Base-by-base conservation (phyloP, 306 rosid genomes). In the Acacia confusa region DNA sequence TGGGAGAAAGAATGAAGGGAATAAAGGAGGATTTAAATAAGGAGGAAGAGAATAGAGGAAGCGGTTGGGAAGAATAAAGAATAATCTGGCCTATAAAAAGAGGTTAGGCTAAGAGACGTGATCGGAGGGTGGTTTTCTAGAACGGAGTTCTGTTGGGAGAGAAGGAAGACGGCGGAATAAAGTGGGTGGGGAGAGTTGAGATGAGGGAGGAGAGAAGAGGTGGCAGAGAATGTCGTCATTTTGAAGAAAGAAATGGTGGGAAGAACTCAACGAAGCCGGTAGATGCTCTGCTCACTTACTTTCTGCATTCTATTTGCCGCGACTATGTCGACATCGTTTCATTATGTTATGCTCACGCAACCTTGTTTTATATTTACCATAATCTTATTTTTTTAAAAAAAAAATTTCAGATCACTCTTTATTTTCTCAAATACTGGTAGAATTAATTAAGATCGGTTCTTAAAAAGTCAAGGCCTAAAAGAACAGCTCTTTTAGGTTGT, bases 251-350 rank as follows among this genome's bases (percentile, higher is more conserved):
- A 64, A 30, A 12, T 8, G 43, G 70, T 32, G 9, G 32, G n/a
- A 36, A 20, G 38, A 8, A 61, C 77, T n/a, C 15, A 45, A 14
- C 14, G 52, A 47, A 47, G 52, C 1, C 14, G 67, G 16, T 32
- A 19, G 75, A 45, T 50, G 25, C 32, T 44, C 22, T 8, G 70
- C 13, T 24, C 52, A 27, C 1, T 9, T 58, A 73, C 87, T 85
- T 86, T 86, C 83, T 38, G 81, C 58, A 0, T 6, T 24, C 9
- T 27, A 61, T 85, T 86, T 76, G 84, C 82, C 67, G 84, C 75
- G 50, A 89, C 24, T 64, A 86, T 95, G 99, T 95, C 99, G 97
- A 95, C 99, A 93, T 82, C 70, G 76, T 57, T 32, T 60, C 74
- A 48, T 45, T 89, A 77, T 4, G 8, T 9, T 48, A 6, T 20